These are phyloP conservation scores for Inga laurina DNA, from an alignment of 306 rosid genomes.

Conservation along the genomic window DNA sequence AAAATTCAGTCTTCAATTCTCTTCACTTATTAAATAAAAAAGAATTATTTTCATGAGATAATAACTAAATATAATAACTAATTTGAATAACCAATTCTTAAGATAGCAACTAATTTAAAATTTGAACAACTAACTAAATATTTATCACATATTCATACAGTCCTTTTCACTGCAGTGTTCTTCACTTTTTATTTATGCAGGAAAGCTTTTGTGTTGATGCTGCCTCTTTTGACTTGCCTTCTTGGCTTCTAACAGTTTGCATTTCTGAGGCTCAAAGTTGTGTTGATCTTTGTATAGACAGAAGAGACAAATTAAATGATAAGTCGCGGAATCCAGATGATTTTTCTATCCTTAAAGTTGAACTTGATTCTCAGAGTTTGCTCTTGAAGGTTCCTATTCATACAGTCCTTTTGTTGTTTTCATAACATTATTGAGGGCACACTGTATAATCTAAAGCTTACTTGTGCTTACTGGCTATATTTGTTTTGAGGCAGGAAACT, in stretches of 20 bases:
- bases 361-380: constrained; percentile 32
- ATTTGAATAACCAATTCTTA: neutral
- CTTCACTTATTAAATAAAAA: neutral
- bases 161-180: constrained; percentile 21
- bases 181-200: constrained; percentile 53
- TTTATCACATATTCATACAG: neutral
- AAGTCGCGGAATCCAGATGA: constrained; percentile 74
- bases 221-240: constrained; percentile 92
- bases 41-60: neutral
- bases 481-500: constrained; percentile 24
- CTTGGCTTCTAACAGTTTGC: constrained; percentile 88
- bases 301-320: constrained; percentile 76
- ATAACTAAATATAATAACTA: neutral
- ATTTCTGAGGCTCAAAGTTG: constrained; percentile 82
- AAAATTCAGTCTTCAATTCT: too few species aligned
- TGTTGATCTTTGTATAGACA: constrained; percentile 64
- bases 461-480: constrained; percentile 30
- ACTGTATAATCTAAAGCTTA: constrained; percentile 11
- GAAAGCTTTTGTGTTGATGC: constrained; percentile 96
- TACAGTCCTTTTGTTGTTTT: constrained; percentile 15
- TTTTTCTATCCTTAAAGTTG: constrained; percentile 92
- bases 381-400: constrained; percentile 23
- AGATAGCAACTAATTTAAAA: neutral
- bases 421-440: constrained; percentile 9
- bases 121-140: neutral